phyloP scores from a whole-genome alignment of 768 basidiomycete genomes.

The Suillus brevipes region DNA sequence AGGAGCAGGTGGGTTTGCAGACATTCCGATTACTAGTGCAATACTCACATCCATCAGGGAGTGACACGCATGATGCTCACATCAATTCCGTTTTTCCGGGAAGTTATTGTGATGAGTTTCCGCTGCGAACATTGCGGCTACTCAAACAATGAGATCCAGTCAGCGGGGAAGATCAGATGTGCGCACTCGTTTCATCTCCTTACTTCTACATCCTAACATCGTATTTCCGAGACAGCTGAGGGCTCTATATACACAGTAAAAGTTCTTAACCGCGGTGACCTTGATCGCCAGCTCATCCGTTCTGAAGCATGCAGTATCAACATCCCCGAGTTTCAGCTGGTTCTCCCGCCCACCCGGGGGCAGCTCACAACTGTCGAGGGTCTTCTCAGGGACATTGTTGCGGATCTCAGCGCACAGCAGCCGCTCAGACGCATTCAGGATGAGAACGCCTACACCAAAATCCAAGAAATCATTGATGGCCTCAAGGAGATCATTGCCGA shows the following conservation, averaged over 20 bases:
- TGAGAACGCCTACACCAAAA: conserved; percentile 66
- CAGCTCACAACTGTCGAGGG: conserved; percentile 98
- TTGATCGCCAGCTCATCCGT: conserved; percentile 92
- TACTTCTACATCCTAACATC: background rate
- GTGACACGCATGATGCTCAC: conserved; percentile 86
- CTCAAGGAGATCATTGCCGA: conserved; percentile 66
- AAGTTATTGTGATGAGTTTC: conserved; percentile 97
- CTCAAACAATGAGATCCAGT: conserved; percentile 91
- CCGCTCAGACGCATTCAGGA: conserved; percentile 81
- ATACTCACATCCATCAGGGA: conserved; percentile 54
- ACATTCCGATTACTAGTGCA: conserved; percentile 7
- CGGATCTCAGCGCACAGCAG: conserved; percentile 81
- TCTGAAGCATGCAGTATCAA: conserved; percentile 77
- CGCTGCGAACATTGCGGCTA: conserved; percentile 90
- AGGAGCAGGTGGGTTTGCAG: conserved; percentile 68
- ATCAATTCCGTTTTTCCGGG: conserved; percentile 91
- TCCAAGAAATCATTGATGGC: conserved; percentile 71
- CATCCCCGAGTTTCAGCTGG: conserved; percentile 88
- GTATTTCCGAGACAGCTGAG: conserved; percentile 56
- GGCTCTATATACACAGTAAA: conserved; percentile 81
- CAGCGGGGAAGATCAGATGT: conserved; percentile 86
- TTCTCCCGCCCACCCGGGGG: conserved; percentile 85
- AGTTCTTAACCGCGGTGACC: conserved; percentile 71
- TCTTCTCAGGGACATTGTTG: conserved; percentile 75
- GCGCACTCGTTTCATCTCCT: conserved; percentile 27